Evolutionary conservation across 805 yeast species (phyloP), one percentile per base, ranked within the genome.

Genomic region (Candida corydali): DNA sequence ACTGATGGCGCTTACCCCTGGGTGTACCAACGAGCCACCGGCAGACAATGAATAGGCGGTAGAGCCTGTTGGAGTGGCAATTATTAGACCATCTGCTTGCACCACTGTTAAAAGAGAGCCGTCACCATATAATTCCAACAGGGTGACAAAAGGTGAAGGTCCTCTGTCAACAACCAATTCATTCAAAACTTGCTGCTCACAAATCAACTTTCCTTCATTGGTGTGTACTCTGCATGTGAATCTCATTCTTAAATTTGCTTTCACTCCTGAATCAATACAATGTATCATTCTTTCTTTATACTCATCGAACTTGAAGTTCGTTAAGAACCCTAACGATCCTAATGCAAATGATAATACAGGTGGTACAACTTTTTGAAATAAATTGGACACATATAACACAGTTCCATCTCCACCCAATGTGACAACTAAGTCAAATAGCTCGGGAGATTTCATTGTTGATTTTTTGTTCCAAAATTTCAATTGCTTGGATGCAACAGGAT

Each of bases 31-130:
- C 0, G 96, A 82, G 1, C 98, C 98, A 10, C 97, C 97, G 0
- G 98, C 97, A 29, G 95, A 82, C 34, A 91, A 67, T 1, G 96
- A 88, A 58, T 91, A 91, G 0, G 98, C 98, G 0, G 98, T 91
- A 2, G 96, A 87, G 0, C 97, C 97, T 0, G 97, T 88, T 3
- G 97, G 97, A 0, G 97, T 88, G 1, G 96, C 94, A 23, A 89
- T 73, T 38, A 91, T 89, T 12, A 89, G 65, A 0, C 97, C 97
- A 60, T 89, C 97, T 1, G 96, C 96, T 57, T 87, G 96, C 1
- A 94, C 93, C 17, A 86, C 82, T 0, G 98, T 89, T 38, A 89
- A 65, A 22, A 88, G 64, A 8, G 86, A 78, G 17, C 84, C 87
- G 57, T 91, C 93, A 3, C 96, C 96, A 50, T 84, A 89, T 17